A percentile compares a stretch with the other conserved stretches of the same genome.
Evolutionary conservation across 352 stramenopile genomes (phyloP).

Genomic region (Globisporangium yorkense): DNA sequence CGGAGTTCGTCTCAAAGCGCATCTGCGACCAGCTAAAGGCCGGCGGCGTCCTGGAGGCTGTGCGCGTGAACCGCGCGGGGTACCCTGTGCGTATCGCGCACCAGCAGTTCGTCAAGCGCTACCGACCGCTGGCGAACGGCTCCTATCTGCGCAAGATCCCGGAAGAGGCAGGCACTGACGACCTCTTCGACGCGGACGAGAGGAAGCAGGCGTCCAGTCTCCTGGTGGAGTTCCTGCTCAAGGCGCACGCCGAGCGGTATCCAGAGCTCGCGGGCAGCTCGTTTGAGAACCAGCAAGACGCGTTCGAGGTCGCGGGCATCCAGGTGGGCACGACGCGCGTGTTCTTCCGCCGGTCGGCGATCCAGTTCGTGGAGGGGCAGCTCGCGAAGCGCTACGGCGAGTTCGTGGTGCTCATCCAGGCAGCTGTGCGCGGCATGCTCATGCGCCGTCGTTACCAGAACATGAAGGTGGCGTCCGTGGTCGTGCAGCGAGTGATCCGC

Average conservation of each 20-base stretch:
- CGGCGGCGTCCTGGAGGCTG: conserved; percentile 98
- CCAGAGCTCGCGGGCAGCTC: conserved; percentile 34
- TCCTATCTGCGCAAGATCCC: conserved; percentile 59
- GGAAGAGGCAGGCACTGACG: conserved; percentile 39
- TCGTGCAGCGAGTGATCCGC: conserved; percentile 57
- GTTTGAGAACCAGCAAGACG: conserved; percentile 33
- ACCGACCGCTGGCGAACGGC: conserved; percentile 73
- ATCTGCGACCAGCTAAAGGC: conserved; percentile 97
- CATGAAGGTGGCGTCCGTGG: conserved; percentile 35
- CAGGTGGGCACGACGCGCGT: conserved; percentile 77
- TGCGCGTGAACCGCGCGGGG: conserved; percentile 95
- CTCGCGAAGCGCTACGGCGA: conserved; percentile 82
- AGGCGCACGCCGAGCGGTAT: conserved; percentile 64
- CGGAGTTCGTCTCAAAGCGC: conserved; percentile 82
- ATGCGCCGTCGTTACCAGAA: conserved; percentile 37
- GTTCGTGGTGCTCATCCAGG: conserved; percentile 83
- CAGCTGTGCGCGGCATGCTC: conserved; percentile 56
- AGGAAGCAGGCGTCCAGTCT: conserved; percentile 46
- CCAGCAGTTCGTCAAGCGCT: conserved; percentile 89
- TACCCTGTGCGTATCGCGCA: conserved; percentile 97
- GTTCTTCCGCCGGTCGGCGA: conserved; percentile 79
- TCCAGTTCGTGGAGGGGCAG: conserved; percentile 84
- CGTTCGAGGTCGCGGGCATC: conserved; percentile 46
- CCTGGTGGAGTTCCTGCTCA: conserved; percentile 62
- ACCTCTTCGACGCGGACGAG: conserved; percentile 45